These are phyloP conservation scores for Oryza australiensis DNA, from an alignment of 176 grass and related monocot genomes.

Conservation along the genomic window DNA sequence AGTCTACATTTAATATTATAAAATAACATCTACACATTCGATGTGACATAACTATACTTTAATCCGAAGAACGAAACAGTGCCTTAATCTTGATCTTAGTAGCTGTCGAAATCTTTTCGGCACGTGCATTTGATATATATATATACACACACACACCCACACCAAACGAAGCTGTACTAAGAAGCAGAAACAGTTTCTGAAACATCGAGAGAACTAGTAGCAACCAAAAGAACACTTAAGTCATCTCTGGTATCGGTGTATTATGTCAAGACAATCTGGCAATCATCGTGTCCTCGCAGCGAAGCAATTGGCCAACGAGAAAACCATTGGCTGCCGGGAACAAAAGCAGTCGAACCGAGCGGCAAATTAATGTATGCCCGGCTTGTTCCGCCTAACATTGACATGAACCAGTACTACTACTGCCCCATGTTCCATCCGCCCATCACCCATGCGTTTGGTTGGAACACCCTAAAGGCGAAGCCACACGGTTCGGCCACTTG, in stretches of 20 bases:
- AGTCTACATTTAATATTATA: too few relatives aligned
- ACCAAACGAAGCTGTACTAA: neutral
- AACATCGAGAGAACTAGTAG: neutral
- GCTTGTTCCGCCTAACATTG: neutral
- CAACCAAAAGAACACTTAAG: neutral
- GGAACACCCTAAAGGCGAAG: neutral
- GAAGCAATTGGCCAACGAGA: neutral
- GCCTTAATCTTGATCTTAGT: neutral
- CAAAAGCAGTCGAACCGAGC: neutral
- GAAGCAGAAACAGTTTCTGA: neutral
- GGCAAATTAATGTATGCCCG: neutral
- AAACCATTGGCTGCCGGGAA: neutral
- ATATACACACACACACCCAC: too few relatives aligned
- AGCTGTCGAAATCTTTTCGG: neutral
- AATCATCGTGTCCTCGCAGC: neutral
- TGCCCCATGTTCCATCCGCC: neutral
- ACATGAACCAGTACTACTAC: neutral
- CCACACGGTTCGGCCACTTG: neutral
- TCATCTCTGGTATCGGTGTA: neutral
- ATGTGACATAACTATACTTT: too few relatives aligned
- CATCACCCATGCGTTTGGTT: neutral
- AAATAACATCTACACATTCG: too few relatives aligned
- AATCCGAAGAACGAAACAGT: too few relatives aligned
- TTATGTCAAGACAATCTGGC: neutral
- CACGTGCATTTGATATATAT: neutral